Conservation (phyloP, 1,284 basidiomycete genomes). For the Fomitiporia mediterranea region DNA sequence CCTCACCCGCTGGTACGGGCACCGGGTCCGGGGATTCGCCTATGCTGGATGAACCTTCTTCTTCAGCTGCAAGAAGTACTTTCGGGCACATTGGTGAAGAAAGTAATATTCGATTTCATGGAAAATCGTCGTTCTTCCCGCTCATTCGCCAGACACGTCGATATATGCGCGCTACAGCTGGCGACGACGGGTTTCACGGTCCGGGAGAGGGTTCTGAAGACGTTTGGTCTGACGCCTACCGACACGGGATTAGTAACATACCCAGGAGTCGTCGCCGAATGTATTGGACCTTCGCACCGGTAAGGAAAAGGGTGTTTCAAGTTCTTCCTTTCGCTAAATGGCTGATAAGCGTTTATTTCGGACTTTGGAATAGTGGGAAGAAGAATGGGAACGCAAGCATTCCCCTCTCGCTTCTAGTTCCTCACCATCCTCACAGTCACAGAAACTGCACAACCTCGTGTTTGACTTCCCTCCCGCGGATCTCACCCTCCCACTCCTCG, state of each 20-base stretch:
- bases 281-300: constrained; percentile 17
- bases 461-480: constrained; percentile 52
- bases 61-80: background rate
- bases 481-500: constrained; percentile 40
- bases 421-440: constrained; percentile 28
- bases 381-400: constrained; percentile 42
- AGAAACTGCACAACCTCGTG: constrained; percentile 36
- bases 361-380: constrained; percentile 46
- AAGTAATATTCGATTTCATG: constrained; percentile 9
- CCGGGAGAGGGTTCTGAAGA: background rate
- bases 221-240: background rate
- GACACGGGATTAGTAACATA: background rate
- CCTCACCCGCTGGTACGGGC: background rate
- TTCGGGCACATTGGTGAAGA: background rate
- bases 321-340: background rate
- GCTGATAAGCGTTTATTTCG: background rate
- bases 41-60: background rate
- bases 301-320: background rate
- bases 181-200: constrained; percentile 6
- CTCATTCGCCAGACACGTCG: constrained; percentile 8
- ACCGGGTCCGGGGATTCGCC: background rate
- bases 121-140: constrained; percentile 16
- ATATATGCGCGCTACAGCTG: constrained; percentile 8
- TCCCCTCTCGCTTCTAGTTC: background rate
- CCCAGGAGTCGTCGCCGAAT: constrained; percentile 8